Percentiles rank a stretch among this genome's conserved stretches.
These are phyloP conservation scores for Protea cynaroides DNA, from an alignment of 164 flowering plant species.

Conservation along the genomic window DNA sequence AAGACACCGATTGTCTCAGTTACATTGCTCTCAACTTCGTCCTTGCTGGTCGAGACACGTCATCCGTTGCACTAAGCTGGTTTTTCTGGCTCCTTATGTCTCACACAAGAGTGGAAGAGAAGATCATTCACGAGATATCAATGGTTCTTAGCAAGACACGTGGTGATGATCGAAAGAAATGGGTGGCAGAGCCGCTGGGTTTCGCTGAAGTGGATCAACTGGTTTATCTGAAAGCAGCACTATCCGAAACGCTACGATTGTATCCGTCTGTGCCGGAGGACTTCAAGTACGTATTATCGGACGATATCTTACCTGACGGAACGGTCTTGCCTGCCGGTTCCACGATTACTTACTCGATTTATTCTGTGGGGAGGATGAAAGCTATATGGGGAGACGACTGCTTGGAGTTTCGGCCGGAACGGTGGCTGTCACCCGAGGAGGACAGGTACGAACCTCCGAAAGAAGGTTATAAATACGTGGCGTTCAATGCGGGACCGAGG, in stretches of 20 bases:
- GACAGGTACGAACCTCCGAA: conserved; percentile 60
- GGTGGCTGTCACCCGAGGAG: conserved; percentile 54
- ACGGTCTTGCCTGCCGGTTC: conserved; percentile 65
- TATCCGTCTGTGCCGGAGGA: conserved; percentile 92
- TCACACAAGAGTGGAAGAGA: conserved; percentile 44
- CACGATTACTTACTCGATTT: conserved; percentile 67
- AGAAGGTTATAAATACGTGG: conserved; percentile 66
- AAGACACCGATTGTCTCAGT: conserved; percentile 60
- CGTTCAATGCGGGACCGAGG: conserved; percentile 85
- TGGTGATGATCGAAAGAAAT: conserved; percentile 42
- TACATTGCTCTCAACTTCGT: conserved; percentile 83
- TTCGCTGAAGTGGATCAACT: conserved; percentile 71
- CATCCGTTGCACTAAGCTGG: conserved; percentile 87
- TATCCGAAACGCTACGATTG: conserved; percentile 73
- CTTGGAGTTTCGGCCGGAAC: conserved; percentile 74
- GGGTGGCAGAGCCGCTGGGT: conserved; percentile 56
- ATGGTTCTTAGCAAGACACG: conserved; percentile 54
- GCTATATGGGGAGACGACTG: conserved; percentile 83
- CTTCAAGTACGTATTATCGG: conserved; percentile 54
- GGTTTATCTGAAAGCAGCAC: conserved; percentile 69
- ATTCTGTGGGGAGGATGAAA: conserved; percentile 82
- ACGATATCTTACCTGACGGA: conserved; percentile 77
- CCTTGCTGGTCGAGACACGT: conserved; percentile 95
- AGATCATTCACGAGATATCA: conserved; percentile 52
- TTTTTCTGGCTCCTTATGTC: conserved; percentile 76